Base-by-base conservation (phyloP, 2,329 filamentous ascomycete species). In the Verticillium nubilum region DNA sequence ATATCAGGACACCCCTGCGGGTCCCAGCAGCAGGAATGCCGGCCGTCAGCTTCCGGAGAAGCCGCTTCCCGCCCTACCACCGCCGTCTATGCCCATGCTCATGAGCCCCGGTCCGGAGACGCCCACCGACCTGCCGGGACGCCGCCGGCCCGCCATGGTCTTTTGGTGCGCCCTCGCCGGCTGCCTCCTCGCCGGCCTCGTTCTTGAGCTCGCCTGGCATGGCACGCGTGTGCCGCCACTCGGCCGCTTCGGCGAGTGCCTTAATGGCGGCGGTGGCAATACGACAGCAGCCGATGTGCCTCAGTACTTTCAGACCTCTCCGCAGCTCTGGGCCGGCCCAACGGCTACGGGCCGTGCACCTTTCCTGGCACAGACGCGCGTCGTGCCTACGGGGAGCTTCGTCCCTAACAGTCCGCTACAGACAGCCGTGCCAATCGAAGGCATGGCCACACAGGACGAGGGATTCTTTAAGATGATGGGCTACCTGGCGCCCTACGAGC, bases 401-500 rank as follows among this genome's bases (percentile, higher is more conserved):
- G 84, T 87, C 31, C 86, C 88, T 15, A 90, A 90, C 67, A 76
- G 81, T 55, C 89, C 89, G 55, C 76, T 92, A 59, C 87, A 91
- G 75, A 92, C 89, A 1, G 83, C 85, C 35, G 78, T 88, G 23
- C 87, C 89, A 0, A 88, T 92, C 56, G 69, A 79, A 57, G 87
- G 87, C 27, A 78, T 79, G 73, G 79, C 80, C 54, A 72, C 73
- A 2, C 74, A 81, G 28, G 83, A 87, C 67, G 75, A 80, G 64
- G 89, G 84, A 72, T 89, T 92, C 66, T 92, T 91, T 72, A 80
- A 86, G 62, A 77, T 87, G 67, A 87, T 90, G 79, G 90, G 87
- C 5, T 82, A 86, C 62, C 72, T 92, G 29, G 86, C 85, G 42
- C 88, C 89, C 3, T 92, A 92, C 71, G 84, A 83, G 62, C 86